Evolutionary conservation across 495 filamentous ascomycete genomes (phyloP), one percentile per base, ranked within the genome.

Genomic region (Terfezia boudieri): DNA sequence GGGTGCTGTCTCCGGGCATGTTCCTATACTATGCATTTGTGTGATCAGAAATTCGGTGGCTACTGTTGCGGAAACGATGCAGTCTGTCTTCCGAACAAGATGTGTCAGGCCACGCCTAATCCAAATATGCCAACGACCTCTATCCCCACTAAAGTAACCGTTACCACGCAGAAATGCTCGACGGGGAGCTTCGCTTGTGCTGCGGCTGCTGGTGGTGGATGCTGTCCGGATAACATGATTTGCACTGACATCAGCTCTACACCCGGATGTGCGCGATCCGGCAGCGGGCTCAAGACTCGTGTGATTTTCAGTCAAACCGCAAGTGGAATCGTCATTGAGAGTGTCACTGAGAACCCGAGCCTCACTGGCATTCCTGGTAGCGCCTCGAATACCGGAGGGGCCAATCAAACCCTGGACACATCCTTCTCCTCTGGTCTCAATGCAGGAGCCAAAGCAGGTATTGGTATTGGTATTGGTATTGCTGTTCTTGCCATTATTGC

Each of bases 181-280:
- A 63, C 56, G 32, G 66, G 70, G 56, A 67, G 60, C 50, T 71
- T 67, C 59, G 66, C 67, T 20, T 75, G 73, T 57, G 64, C 71
- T 26, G 0, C 36, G 8, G 50, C 51, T 41, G 65, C 71, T 20
- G 71, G 69, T 55, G 68, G 68, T 22, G 64, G 66, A 20, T 75
- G 73, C 61, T 75, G 74, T 51, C 50, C 57, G 10, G 68, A 69
- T 54, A 66, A 64, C 36, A 57, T 51, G 8, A 56, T 56, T 6
- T 76, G 72, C 60, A 64, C 35, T 4, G 41, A 32, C 26, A 32
- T 32, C 26, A 32, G 7, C 26, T 32, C 26, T 32, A 32, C 26
- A 0, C 26, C 26, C 26, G 26, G 26, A 32, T 32, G 26, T 32
- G 26, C 26, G 1, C 26, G 1, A 32, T 32, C 26, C 7, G 26